Conservation (phyloP, 169 alveolate genomes). For the Plasmodium vivax region DNA sequence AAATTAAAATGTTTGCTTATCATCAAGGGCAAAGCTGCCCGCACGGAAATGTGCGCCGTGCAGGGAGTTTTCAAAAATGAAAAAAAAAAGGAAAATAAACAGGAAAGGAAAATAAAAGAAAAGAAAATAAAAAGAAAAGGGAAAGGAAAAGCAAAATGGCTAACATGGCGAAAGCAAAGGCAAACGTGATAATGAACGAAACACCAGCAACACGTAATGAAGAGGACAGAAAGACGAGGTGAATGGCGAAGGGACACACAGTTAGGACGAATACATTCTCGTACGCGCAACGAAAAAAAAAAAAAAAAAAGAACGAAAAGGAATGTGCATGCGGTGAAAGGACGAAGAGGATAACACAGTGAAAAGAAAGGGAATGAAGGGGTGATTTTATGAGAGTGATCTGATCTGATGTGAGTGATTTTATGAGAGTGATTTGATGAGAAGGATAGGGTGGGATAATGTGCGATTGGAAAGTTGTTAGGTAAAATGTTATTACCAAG, state of each 20-base stretch:
- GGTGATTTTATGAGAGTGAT: neutral
- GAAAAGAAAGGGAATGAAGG: neutral
- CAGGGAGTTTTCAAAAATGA: neutral
- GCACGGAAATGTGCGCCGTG: neutral
- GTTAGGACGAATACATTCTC: neutral
- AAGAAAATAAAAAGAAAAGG: neutral
- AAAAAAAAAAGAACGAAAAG: neutral
- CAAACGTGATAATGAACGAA: neutral
- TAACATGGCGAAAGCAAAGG: neutral
- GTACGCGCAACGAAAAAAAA: neutral
- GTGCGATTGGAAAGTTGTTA: neutral
- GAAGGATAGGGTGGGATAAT: neutral
- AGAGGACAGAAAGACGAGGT: neutral
- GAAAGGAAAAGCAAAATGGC: neutral
- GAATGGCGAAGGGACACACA: neutral
- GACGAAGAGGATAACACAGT: neutral
- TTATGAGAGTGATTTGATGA: neutral
- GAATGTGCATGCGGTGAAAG: neutral
- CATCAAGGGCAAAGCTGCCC: neutral
- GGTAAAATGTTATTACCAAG: neutral
- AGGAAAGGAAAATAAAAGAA: neutral
- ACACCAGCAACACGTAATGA: neutral
- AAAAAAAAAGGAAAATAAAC: neutral
- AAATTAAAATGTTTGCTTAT: neutral
- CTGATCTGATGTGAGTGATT: neutral